Evolutionary conservation across 345 rosid genomes (phyloP).

Genomic region (Salix exigua): DNA sequence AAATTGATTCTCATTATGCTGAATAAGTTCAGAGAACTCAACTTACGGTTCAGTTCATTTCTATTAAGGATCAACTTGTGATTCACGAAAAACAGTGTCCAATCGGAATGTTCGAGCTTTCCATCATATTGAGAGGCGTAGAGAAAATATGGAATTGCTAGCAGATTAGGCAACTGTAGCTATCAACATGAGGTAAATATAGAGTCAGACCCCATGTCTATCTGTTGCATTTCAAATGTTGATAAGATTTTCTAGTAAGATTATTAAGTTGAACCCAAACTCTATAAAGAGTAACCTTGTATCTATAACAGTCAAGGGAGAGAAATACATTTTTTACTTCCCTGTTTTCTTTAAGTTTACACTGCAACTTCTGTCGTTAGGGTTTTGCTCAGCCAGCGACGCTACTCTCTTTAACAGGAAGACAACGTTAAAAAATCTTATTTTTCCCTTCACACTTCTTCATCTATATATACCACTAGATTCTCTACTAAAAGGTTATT

Average conservation of each 20-base stretch:
- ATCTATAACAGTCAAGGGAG: accelerated
- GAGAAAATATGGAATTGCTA: not conserved
- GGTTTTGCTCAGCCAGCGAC: not conserved
- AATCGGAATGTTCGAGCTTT: not conserved
- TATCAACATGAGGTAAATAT: not conserved
- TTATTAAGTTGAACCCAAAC: too few species aligned
- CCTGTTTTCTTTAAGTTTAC: not conserved
- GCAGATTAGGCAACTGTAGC: not conserved
- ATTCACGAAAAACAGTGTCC: not conserved
- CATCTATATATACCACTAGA: not conserved
- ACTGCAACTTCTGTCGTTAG: not conserved
- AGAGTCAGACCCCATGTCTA: not conserved
- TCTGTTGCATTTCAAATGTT: too few species aligned
- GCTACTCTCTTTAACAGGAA: not conserved
- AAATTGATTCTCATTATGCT: not conserved
- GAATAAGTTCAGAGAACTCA: not conserved
- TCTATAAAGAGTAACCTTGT: too few species aligned
- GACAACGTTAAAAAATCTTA: too few species aligned
- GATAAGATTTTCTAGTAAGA: not conserved
- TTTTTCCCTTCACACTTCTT: not conserved
- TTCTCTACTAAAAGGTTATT: not conserved
- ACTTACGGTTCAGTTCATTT: not conserved
- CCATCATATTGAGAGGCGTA: not conserved
- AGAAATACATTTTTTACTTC: not conserved
- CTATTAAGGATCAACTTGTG: too few species aligned